Evolutionary conservation across 345 rosid genomes (phyloP).

Genomic region (Odontarrhena argentea): DNA sequence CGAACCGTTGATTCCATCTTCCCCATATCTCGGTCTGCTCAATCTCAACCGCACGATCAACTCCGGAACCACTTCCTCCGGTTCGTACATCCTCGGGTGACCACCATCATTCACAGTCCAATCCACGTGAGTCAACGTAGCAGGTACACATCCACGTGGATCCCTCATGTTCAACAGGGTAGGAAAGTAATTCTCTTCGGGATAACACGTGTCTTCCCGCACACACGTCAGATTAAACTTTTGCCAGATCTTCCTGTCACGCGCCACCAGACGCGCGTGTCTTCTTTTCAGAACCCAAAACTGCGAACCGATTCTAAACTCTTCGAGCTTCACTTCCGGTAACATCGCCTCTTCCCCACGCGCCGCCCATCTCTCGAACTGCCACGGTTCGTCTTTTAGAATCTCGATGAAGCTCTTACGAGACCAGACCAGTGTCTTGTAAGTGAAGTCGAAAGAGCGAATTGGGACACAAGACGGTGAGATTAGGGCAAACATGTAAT

Average conservation of each 20-base stretch:
- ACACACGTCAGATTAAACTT: constrained; percentile 65
- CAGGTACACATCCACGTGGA: constrained; percentile 57
- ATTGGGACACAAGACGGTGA: constrained; percentile 77
- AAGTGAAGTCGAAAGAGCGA: constrained; percentile 61
- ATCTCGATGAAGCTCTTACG: constrained; percentile 73
- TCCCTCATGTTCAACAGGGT: constrained; percentile 67
- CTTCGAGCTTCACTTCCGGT: constrained; percentile 67
- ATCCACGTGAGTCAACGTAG: constrained; percentile 83
- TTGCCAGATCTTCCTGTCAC: constrained; percentile 59
- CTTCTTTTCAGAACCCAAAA: constrained; percentile 73
- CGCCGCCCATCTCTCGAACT: constrained; percentile 74
- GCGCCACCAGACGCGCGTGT: constrained; percentile 67
- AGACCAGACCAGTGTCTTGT: constrained; percentile 46
- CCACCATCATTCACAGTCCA: constrained; percentile 57
- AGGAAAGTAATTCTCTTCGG: constrained; percentile 75
- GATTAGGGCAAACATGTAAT: constrained; percentile 67
- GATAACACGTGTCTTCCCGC: constrained; percentile 60
- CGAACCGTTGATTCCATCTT: constrained; percentile 49
- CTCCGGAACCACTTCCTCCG: constrained; percentile 56
- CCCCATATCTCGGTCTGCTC: constrained; percentile 56
- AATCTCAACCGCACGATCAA: constrained; percentile 49
- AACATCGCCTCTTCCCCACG: constrained; percentile 73
- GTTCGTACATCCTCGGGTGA: constrained; percentile 64
- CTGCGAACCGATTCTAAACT: constrained; percentile 85
- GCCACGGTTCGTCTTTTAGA: constrained; percentile 54